phyloP scores from a whole-genome alignment of 148 eudicot genomes.

The Persicaria tinctoria region DNA sequence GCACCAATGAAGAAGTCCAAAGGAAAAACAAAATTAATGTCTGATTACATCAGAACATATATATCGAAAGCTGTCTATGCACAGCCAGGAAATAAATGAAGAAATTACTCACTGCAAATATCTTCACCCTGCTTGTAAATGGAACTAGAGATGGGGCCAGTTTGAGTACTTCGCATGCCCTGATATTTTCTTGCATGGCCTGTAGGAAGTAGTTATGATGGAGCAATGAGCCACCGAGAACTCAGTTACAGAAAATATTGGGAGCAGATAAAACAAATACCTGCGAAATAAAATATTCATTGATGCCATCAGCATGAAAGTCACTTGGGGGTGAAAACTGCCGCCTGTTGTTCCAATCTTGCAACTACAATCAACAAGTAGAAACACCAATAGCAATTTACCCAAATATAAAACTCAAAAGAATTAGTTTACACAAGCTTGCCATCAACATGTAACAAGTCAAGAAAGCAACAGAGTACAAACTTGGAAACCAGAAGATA shows the following conservation, averaged over 20 bases:
- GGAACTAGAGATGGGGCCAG: conserved; percentile 94
- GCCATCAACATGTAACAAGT: neutral
- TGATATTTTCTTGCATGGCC: conserved; percentile 81
- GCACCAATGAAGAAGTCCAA: neutral
- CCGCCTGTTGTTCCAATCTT: conserved; percentile 98
- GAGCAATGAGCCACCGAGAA: conserved; percentile 10
- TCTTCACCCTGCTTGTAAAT: conserved; percentile 85
- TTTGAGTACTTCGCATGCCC: conserved; percentile 73
- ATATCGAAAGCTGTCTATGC: neutral
- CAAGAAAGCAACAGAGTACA: neutral
- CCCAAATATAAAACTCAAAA: neutral
- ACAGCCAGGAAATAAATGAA: neutral
- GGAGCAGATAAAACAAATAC: conserved; percentile 26
- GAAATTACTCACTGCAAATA: conserved; percentile 67
- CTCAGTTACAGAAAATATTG: neutral
- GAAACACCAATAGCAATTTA: neutral
- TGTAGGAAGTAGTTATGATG: conserved; percentile 22
- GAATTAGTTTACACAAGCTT: neutral
- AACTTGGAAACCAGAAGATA: neutral
- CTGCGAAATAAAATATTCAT: conserved; percentile 86
- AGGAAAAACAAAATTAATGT: neutral
- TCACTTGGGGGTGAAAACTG: conserved; percentile 75
- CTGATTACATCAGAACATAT: neutral
- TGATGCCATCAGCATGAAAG: conserved; percentile 94
- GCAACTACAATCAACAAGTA: conserved; percentile 41